These are phyloP conservation scores for Coemansia sp. DNA, from an alignment of 192 early-diverging fungal genomes.

Conservation along the genomic window DNA sequence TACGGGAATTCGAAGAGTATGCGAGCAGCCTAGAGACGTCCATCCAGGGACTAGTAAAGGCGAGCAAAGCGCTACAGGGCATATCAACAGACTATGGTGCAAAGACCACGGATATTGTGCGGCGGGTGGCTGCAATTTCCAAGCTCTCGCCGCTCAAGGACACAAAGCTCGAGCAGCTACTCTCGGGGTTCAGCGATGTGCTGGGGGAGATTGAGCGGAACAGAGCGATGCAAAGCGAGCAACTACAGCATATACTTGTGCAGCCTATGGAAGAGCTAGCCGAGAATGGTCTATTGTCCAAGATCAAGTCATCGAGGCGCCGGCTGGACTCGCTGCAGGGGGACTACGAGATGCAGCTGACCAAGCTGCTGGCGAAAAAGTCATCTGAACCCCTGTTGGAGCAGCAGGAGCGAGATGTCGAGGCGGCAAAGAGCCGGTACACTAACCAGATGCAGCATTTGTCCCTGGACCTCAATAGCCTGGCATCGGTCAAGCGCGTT, in stretches of 20 bases:
- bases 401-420: slow-evolving; percentile 57
- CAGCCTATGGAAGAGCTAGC: slow-evolving; percentile 68
- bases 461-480: slow-evolving; percentile 69
- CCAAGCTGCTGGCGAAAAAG: slow-evolving; percentile 32
- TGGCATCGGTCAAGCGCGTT: slow-evolving; percentile 73
- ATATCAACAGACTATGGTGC: slow-evolving; percentile 27
- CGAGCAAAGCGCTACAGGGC: slow-evolving; percentile 32
- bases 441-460: slow-evolving; percentile 65
- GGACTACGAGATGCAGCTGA: slow-evolving; percentile 50
- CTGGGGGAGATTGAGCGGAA: slow-evolving; percentile 51
- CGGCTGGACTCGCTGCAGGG: slow-evolving; percentile 31
- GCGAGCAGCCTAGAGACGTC: slow-evolving; percentile 31
- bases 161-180: slow-evolving; percentile 19
- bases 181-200: slow-evolving; percentile 23
- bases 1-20: slow-evolving; percentile 48
- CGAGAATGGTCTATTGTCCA: slow-evolving; percentile 54
- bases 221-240: slow-evolving; percentile 54
- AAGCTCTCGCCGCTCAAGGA: slow-evolving; percentile 32
- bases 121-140: slow-evolving; percentile 19
- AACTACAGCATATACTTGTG: slow-evolving; percentile 71
- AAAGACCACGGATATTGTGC: slow-evolving; percentile 20
- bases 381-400: slow-evolving; percentile 35
- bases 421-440: slow-evolving; percentile 63
- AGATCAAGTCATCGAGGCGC: slow-evolving; percentile 15
- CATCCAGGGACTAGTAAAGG: slow-evolving; percentile 38